Conservation (phyloP, 805 yeast species). For the Saturnispora saitoi region DNA sequence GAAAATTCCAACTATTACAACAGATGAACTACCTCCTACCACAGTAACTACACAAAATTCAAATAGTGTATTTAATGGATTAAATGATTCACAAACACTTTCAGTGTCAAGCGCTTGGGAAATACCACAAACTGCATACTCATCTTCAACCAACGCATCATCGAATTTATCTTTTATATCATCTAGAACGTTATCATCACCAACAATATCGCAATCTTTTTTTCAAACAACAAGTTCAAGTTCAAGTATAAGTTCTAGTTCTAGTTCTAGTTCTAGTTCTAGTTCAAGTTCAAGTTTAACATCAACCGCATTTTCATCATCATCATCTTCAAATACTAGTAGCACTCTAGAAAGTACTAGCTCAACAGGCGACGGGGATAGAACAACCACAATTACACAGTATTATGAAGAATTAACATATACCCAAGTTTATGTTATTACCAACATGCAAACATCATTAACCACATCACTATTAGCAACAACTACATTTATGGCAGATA, state of each 20-base stretch:
- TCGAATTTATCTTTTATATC: not conserved
- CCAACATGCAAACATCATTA: constrained; percentile 22
- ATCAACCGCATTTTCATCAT: not conserved
- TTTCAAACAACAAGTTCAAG: not conserved
- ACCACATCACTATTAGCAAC: constrained; percentile 19
- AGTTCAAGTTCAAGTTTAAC: not conserved
- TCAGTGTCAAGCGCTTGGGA: constrained; percentile 1
- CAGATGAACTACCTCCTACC: constrained; percentile 15
- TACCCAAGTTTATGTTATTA: constrained; percentile 25
- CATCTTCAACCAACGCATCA: not conserved
- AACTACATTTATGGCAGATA: constrained; percentile 14
- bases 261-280: not conserved
- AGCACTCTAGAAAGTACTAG: too few relatives aligned
- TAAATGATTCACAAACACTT: not conserved
- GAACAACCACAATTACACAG: constrained; percentile 15
- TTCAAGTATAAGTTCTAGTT: too few relatives aligned
- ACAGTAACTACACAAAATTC: constrained; percentile 14
- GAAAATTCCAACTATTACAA: constrained; percentile 15
- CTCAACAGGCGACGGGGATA: not conserved
- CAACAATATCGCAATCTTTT: not conserved
- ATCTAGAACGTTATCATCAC: not conserved
- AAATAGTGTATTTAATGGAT: not conserved
- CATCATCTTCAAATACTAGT: not conserved
- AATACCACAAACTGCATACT: not conserved
- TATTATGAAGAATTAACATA: constrained; percentile 16